These are phyloP conservation scores for Podaxis mareebaensis DNA, from an alignment of 768 basidiomycete genomes.

Conservation along the genomic window DNA sequence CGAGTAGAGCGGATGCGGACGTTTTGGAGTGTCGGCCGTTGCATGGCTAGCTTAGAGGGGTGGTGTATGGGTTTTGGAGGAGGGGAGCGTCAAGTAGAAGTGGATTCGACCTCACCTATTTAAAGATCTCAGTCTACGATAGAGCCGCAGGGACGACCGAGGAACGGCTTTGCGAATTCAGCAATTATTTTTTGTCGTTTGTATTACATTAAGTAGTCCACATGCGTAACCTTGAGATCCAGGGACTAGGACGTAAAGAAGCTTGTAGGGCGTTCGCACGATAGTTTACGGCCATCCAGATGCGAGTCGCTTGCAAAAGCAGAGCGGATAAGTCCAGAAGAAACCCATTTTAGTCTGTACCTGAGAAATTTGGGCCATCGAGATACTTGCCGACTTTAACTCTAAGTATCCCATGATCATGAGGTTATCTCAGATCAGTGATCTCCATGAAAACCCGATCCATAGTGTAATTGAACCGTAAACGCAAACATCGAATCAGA, in stretches of 20 bases:
- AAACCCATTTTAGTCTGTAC: constrained; percentile 34
- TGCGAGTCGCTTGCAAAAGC: constrained; percentile 39
- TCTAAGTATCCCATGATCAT: constrained; percentile 26
- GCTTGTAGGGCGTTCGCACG: constrained; percentile 36
- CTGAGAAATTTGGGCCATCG: constrained; percentile 32
- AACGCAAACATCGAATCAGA: constrained; percentile 29
- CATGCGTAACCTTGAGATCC: constrained; percentile 41
- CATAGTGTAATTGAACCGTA: constrained; percentile 35
- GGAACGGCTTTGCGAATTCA: constrained; percentile 39
- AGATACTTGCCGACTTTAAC: constrained; percentile 38
- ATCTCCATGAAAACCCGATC: constrained; percentile 32
- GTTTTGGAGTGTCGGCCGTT: constrained; percentile 73
- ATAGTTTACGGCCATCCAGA: constrained; percentile 25
- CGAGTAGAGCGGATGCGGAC: constrained; percentile 77
- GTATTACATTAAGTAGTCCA: constrained; percentile 51
- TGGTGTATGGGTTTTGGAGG: constrained; percentile 13
- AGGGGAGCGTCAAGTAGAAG: constrained; percentile 20
- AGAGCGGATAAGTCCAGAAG: constrained; percentile 38
- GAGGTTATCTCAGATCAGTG: constrained; percentile 41
- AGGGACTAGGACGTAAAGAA: constrained; percentile 44
- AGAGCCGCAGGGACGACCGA: constrained; percentile 36
- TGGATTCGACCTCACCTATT: constrained; percentile 17
- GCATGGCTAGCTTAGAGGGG: constrained; percentile 44
- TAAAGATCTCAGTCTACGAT: constrained; percentile 4
- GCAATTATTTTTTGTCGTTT: constrained; percentile 55